Evolutionary conservation across 331 rosid species (phyloP), one percentile per base, ranked within the genome.

Genomic region (Quercus phellos): DNA sequence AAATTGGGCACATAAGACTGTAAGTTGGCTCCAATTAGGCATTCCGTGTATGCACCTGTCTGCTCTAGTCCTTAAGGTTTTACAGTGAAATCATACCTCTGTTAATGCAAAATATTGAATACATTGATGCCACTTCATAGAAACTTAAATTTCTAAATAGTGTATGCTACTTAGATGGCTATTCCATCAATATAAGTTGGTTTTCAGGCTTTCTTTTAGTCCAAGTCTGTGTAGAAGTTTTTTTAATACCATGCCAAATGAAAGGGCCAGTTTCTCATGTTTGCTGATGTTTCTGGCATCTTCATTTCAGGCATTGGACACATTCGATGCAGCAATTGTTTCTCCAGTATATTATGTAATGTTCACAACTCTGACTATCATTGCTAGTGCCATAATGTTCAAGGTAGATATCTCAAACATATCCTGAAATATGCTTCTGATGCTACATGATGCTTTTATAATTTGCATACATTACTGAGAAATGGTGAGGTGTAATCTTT

Each of bases 311-410:
- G 99, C 98, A 19, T 84, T 94, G 85, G 99, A 94, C 84, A 87
- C 93, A 74, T 90, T 90, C 80, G 85, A 78, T 26, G 89, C 93
- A 22, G 90, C 91, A 51, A 76, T 94, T 80, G 97, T 94, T 81
- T 91, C 99, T 77, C 99, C 99, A 6, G 95, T 94, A 27, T 94
- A 94, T 83, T 90, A 90, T 87, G 93, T 86, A 69, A 87, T 90
- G 96, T 90, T 90, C 85, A 89, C 96, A 32, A 90, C 96, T 77
- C 87, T 90, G 72, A 90, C 96, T 63, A 89, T 90, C 43, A 85
- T 87, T 78, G 99, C 99, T 66, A 94, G 91, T 83, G 96, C 88
- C 76, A 90, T 94, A 85, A 94, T 94, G 99, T 94, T 92, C 82
- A 92, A 94, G 96, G 99, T 90, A 85, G 77, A 51, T 68, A 35